Evolutionary conservation across 1,284 basidiomycete genomes (phyloP).

Genomic region (Microbotryum lychnidis-dioicae): DNA sequence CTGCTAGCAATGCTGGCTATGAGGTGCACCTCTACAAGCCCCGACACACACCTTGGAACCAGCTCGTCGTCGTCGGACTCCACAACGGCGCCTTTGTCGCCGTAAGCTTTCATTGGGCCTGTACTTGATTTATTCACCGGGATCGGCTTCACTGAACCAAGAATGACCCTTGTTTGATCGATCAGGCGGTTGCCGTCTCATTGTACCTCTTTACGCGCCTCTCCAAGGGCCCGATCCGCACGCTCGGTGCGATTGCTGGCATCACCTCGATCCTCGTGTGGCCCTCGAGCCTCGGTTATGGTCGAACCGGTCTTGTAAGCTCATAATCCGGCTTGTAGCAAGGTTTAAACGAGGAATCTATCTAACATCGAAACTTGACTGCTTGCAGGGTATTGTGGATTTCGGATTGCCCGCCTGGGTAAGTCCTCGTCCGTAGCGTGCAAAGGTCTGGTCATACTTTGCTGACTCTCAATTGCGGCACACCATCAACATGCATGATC

Average conservation of each 20-base stretch:
- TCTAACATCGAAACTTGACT: too few relatives aligned
- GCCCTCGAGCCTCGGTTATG: neutral
- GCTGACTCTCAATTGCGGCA: neutral
- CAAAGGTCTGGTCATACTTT: neutral
- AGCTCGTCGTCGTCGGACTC: neutral
- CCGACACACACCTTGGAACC: neutral
- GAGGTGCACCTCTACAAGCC: conserved; percentile 1
- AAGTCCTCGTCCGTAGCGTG: neutral
- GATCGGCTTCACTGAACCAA: too few relatives aligned
- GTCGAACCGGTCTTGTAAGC: neutral
- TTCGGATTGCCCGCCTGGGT: conserved; percentile 1
- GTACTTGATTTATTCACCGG: too few relatives aligned
- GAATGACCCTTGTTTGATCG: too few relatives aligned
- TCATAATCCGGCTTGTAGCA: too few relatives aligned
- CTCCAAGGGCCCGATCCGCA: neutral
- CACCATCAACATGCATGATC: neutral
- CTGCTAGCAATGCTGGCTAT: neutral
- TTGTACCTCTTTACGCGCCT: neutral
- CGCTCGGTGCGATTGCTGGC: neutral
- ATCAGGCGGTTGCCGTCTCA: neutral
- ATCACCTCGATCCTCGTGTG: neutral
- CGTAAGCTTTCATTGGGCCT: conserved; percentile 4
- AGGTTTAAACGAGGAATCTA: neutral
- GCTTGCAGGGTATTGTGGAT: conserved; percentile 2
- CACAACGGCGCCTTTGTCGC: neutral